Percentiles rank a stretch among this genome's conserved stretches.
Conservation (phyloP, 2,329 filamentous ascomycete genomes). For the Emergomyces orientalis region DNA sequence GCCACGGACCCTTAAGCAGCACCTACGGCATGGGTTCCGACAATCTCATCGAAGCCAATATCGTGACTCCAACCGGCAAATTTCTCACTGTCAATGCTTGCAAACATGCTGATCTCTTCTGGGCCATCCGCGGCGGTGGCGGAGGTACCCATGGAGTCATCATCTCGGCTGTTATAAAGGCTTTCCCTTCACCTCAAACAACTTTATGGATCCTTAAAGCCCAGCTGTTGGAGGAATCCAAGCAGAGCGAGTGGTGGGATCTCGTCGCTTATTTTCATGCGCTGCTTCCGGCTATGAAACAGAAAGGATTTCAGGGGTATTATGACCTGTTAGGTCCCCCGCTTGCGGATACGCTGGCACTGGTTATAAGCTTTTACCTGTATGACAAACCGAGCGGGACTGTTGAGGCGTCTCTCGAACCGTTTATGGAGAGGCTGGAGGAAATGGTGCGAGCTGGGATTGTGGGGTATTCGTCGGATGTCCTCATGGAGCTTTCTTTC, state of each 20-base stretch:
- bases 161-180: constrained; percentile 15
- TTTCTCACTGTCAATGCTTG: constrained; percentile 37
- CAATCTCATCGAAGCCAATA: constrained; percentile 40
- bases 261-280: neutral
- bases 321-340: neutral
- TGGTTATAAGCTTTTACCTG: neutral
- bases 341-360: neutral
- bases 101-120: constrained; percentile 40
- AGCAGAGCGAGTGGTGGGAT: neutral
- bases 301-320: neutral
- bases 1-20: constrained; percentile 45
- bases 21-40: constrained; percentile 44
- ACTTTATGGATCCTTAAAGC: neutral
- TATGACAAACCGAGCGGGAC: neutral
- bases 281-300: neutral
- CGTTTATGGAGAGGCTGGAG: neutral
- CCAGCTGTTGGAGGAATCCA: neutral
- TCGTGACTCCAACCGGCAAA: constrained; percentile 39
- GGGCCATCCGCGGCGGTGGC: constrained; percentile 41
- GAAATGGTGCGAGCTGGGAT: neutral
- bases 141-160: constrained; percentile 47
- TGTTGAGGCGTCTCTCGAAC: neutral
- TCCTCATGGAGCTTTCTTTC: neutral
- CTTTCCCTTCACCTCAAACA: neutral
- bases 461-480: neutral